phyloP scores from a whole-genome alignment of 805 yeast genomes.

The Wickerhamiella kurtzmanii region DNA sequence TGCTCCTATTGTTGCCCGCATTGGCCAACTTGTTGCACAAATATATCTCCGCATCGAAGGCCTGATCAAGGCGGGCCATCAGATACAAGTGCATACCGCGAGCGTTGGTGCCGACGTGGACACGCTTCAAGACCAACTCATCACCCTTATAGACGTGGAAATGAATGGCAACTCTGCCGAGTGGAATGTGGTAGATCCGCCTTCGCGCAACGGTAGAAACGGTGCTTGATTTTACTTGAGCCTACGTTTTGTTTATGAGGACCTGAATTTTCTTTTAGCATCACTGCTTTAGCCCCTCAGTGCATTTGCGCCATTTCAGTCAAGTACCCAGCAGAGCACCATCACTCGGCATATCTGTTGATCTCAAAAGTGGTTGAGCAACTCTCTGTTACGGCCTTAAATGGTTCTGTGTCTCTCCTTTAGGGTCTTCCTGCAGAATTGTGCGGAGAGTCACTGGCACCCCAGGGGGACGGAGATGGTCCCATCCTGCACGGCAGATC shows the following conservation, averaged over 20 bases:
- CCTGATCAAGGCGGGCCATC: slow-evolving; percentile 15
- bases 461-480: slow-evolving; percentile 43
- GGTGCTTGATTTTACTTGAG: background rate
- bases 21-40: slow-evolving; percentile 23
- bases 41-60: slow-evolving; percentile 19
- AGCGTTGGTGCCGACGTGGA: slow-evolving; percentile 15
- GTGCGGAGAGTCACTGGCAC: slow-evolving; percentile 38
- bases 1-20: slow-evolving; percentile 15
- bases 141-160: slow-evolving; percentile 20
- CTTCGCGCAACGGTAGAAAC: background rate
- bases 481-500: slow-evolving; percentile 9
- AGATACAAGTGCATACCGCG: slow-evolving; percentile 16
- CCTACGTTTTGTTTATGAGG: too few species aligned
- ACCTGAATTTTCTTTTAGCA: too few species aligned
- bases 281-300: too few species aligned
- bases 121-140: slow-evolving; percentile 18
- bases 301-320: too few species aligned
- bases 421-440: slow-evolving; percentile 20
- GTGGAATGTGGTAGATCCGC: slow-evolving; percentile 26
- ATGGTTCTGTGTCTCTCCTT: background rate
- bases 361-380: too few species aligned
- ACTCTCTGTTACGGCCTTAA: background rate
- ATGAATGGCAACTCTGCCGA: slow-evolving; percentile 25
- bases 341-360: too few species aligned
- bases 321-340: too few species aligned